A percentile compares a stretch with the other conserved stretches of the same genome.
Evolutionary conservation across 441 rosid genomes (phyloP).

Genomic region (Francoa sonchifolia): DNA sequence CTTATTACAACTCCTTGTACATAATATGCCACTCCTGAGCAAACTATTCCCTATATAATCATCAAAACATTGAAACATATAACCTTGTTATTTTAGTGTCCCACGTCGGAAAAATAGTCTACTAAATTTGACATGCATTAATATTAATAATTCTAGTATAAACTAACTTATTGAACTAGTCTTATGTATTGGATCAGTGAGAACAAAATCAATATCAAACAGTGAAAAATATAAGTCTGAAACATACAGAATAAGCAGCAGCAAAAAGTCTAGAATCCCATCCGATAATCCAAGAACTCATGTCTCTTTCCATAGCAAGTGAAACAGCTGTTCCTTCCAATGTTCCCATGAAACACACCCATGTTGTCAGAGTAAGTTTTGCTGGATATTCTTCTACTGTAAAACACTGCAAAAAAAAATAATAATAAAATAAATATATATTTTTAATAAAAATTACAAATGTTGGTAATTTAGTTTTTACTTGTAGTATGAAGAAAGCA

Average conservation of each 20-base stretch:
- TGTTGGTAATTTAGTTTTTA: too few species aligned
- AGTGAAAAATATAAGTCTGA: too few species aligned
- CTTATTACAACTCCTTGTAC: conserved; percentile 58
- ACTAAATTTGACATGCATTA: too few species aligned
- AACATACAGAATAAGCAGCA: conserved; percentile 62
- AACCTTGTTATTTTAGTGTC: too few species aligned
- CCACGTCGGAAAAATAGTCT: too few species aligned
- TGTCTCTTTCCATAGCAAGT: conserved; percentile 55
- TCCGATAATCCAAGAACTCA: conserved; percentile 69
- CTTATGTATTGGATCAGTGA: too few species aligned
- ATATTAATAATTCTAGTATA: too few species aligned
- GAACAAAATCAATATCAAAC: too few species aligned
- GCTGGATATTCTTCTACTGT: conserved; percentile 82
- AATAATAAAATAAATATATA: too few species aligned
- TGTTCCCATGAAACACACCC: conserved; percentile 66
- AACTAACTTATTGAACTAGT: too few species aligned
- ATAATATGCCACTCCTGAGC: conserved; percentile 79
- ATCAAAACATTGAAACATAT: too few species aligned
- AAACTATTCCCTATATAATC: conserved; percentile 86
- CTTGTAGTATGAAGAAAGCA: conserved; percentile 77
- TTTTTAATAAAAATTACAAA: too few species aligned
- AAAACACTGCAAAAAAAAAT: conserved; percentile 31
- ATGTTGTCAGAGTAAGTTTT: conserved; percentile 63
- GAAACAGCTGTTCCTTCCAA: conserved; percentile 55
- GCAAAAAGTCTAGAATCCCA: conserved; percentile 71